phyloP scores from a whole-genome alignment of 495 filamentous ascomycete species.

The Lasiosphaeriaceae sp. region DNA sequence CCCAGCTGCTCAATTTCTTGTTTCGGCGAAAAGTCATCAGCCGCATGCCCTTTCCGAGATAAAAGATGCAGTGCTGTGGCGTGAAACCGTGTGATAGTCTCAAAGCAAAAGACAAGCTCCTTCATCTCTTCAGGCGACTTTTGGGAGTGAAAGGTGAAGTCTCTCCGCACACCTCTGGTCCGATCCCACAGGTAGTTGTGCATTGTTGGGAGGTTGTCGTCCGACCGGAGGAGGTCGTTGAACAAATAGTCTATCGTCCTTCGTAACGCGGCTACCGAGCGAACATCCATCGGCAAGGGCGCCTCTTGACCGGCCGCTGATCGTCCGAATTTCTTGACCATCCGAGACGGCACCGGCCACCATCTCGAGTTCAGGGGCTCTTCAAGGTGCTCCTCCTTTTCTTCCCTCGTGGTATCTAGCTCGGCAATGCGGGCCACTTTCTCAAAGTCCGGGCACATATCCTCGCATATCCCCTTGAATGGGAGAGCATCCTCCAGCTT shows the following conservation, averaged over 20 bases:
- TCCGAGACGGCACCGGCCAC: conserved; percentile 34
- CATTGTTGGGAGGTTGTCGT: conserved; percentile 59
- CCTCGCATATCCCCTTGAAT: conserved; percentile 81
- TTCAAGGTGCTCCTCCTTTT: conserved; percentile 38
- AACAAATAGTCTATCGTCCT: conserved; percentile 81
- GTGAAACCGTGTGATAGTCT: conserved; percentile 88
- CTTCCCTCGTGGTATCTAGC: conserved; percentile 49
- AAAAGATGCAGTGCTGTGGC: conserved; percentile 84
- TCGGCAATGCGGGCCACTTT: conserved; percentile 72
- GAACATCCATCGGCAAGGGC: conserved; percentile 87
- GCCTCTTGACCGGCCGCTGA: conserved; percentile 91
- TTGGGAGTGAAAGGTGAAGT: conserved; percentile 85
- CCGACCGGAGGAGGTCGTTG: conserved; percentile 62
- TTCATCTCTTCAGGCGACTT: conserved; percentile 54
- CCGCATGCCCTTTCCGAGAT: conserved; percentile 55
- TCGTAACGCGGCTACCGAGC: conserved; percentile 70
- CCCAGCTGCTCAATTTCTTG: conserved; percentile 93
- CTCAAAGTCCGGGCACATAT: conserved; percentile 95
- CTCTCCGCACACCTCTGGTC: conserved; percentile 85
- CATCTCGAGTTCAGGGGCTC: conserved; percentile 28
- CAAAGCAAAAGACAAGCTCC: conserved; percentile 76
- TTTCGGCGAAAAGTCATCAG: conserved; percentile 75
- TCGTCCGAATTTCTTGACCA: conserved; percentile 82
- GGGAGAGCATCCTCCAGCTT: conserved; percentile 79
- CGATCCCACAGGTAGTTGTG: conserved; percentile 95